These are phyloP conservation scores for Boehmeria nivea DNA, from an alignment of 306 rosid genomes.

Conservation along the genomic window DNA sequence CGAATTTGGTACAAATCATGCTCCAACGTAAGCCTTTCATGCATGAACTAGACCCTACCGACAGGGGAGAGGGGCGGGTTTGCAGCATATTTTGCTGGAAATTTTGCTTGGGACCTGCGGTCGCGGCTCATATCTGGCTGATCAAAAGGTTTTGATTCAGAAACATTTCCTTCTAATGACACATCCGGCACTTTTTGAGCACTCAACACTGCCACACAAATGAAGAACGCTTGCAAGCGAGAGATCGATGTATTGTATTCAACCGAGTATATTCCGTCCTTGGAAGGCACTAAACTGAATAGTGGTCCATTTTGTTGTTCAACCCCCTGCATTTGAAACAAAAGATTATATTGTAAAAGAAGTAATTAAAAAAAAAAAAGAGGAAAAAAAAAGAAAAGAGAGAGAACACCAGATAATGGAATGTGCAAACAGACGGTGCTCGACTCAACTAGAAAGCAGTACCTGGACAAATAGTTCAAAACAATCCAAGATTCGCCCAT, in stretches of 20 bases:
- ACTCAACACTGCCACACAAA: constrained; percentile 45
- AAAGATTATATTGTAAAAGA: not conserved
- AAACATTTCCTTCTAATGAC: constrained; percentile 26
- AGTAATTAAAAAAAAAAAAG: constrained; percentile 14
- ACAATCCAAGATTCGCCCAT: constrained; percentile 19
- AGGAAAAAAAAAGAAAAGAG: not conserved
- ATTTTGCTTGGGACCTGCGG: constrained; percentile 29
- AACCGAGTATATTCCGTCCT: constrained; percentile 63
- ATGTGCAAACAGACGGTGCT: constrained; percentile 1
- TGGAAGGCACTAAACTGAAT: constrained; percentile 59
- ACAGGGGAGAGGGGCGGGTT: constrained; percentile 85
- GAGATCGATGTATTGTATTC: constrained; percentile 66
- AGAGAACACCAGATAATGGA: not conserved
- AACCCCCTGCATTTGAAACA: constrained; percentile 50
- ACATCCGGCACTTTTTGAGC: constrained; percentile 37
- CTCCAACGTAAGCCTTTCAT: no score
- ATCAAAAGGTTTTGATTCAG: constrained; percentile 28
- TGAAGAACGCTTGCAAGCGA: constrained; percentile 78
- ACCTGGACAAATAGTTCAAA: constrained; percentile 72
- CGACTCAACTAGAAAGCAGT: no score
- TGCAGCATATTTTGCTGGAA: constrained; percentile 41
- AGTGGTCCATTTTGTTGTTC: constrained; percentile 33
- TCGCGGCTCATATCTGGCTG: constrained; percentile 27
- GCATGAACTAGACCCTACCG: constrained; percentile 70
- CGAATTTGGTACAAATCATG: no score